Evolutionary conservation across 176 grass and related monocot species (phyloP).

Genomic region (Phragmites australis): DNA sequence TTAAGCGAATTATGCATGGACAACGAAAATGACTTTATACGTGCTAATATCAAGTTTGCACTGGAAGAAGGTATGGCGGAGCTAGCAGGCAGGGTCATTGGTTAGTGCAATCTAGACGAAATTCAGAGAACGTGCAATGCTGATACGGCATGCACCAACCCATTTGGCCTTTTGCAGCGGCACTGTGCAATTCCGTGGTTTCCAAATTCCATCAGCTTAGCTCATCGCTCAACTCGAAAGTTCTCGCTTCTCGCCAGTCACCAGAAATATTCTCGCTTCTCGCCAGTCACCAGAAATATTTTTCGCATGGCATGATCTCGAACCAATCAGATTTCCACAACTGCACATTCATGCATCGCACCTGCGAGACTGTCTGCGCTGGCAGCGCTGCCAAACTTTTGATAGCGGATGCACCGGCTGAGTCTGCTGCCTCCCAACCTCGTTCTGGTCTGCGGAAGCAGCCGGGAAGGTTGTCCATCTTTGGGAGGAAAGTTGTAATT

Average conservation of each 20-base stretch:
- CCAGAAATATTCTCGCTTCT: neutral
- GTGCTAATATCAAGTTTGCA: too few relatives aligned
- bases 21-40: neutral
- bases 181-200: neutral
- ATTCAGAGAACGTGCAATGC: neutral
- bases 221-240: neutral
- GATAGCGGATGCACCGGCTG: slow-evolving; percentile 11
- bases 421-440: neutral
- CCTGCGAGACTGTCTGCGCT: neutral
- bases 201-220: neutral
- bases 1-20: neutral
- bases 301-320: neutral
- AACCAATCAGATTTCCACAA: neutral
- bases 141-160: neutral
- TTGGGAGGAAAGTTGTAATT: neutral
- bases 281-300: slow-evolving; percentile 12
- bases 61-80: neutral
- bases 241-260: slow-evolving; percentile 4
- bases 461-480: slow-evolving; percentile 33
- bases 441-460: slow-evolving; percentile 42
- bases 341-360: neutral
- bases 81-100: neutral
- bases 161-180: neutral
- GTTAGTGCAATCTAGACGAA: neutral
- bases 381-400: slow-evolving; percentile 41